These are phyloP conservation scores for Stachybotrys elegans DNA, from an alignment of 2,329 filamentous ascomycete genomes.

Conservation along the genomic window DNA sequence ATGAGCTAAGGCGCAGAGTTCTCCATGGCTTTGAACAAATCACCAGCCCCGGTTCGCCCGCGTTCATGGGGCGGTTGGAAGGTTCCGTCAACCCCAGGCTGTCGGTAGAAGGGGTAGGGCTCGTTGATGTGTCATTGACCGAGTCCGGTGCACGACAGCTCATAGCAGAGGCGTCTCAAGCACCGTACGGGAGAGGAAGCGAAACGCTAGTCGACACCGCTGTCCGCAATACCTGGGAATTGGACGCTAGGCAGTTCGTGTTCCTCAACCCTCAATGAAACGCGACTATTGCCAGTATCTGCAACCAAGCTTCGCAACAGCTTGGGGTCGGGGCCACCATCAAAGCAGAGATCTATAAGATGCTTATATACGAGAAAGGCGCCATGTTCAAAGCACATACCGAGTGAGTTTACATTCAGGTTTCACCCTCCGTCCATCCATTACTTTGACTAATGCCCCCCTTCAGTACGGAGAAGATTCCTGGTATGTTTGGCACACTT, in stretches of 20 bases:
- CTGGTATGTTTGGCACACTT: constrained; percentile 45
- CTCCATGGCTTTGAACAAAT: no score
- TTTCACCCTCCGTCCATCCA: no score
- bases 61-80: no score
- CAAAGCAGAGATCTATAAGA: constrained; percentile 36
- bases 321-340: constrained; percentile 27
- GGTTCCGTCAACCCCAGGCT: no score
- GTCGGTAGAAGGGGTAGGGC: constrained; percentile 12
- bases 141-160: constrained; percentile 17
- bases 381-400: constrained; percentile 43
- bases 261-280: constrained; percentile 30
- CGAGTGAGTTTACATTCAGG: constrained; percentile 26
- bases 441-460: not conserved
- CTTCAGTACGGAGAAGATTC: constrained; percentile 36
- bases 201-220: constrained; percentile 33
- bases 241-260: constrained; percentile 32
- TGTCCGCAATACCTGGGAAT: constrained; percentile 38
- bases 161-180: constrained; percentile 20
- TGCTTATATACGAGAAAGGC: constrained; percentile 45
- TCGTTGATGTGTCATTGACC: constrained; percentile 18
- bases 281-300: constrained; percentile 15
- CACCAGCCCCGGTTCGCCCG: no score
- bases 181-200: constrained; percentile 32
- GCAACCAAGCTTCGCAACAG: constrained; percentile 15
- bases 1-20: no score